Base-by-base conservation (phyloP, 2,329 filamentous ascomycete genomes). In the Lecanicillium sp. region DNA sequence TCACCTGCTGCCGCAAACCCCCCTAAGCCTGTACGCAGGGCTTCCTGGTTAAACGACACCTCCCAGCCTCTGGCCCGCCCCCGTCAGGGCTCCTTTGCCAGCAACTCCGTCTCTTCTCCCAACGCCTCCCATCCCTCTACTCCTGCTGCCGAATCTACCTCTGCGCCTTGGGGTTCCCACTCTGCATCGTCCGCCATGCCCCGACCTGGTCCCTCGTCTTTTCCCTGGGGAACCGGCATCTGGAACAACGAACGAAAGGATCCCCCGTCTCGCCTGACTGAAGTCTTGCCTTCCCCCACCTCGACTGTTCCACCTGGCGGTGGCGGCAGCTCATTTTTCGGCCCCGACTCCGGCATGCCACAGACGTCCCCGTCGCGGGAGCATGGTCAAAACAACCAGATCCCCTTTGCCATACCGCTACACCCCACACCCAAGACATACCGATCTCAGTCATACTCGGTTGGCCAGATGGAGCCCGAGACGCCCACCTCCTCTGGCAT, bases 381-480 rank as follows among this genome's bases (percentile, higher is more conserved):
- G 56, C 75, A 64, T 56, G 75, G 65, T 27, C 70, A 71, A 35
- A 83, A 78, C 52, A 66, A 74, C 56, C 81, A 91, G 53, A 86
- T 95, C 46, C 87, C 89, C 1, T 95, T 95, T 59, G 78, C 87
- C 6, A 94, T 95, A 55, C 90, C 90, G 4, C 74, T 95, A 17
- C 87, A 95, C 54, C 90, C 91, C 1, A 93, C 88, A 0, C 87
- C 87, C 2, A 97, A 97, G 66, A 90, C 88, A 1, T 93, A 95
- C 58, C 84, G 93, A 36, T 98, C 93, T 5, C 89, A 96, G 65
- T 97, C 93, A 4, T 97, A 97, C 66, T 97, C 91, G 0, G 91
- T 95, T 40, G 90, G 90, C 4, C 90, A 96, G 62, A 73, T 90
- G 52, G 90, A 95, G 45, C 78, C 83, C 1, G 87, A 91, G 50